Percentiles rank a stretch among this genome's conserved stretches.
Conservation (phyloP, 1,284 basidiomycete species). For the Cutaneotrichosporon mucoides region DNA sequence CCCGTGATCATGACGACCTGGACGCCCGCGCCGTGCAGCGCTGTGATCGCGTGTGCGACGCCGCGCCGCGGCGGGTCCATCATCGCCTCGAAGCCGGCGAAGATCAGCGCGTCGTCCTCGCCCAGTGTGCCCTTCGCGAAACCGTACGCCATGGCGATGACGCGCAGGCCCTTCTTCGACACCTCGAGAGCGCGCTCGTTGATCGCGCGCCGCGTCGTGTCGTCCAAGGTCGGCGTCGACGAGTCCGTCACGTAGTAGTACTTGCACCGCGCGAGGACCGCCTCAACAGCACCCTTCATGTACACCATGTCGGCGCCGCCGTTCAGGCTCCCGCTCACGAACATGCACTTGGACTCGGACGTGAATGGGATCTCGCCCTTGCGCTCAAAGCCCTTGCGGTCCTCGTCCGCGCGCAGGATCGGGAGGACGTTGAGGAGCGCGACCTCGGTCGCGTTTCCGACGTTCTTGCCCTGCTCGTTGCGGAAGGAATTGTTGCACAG, state of each 20-base stretch:
- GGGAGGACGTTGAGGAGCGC: conserved; percentile 81
- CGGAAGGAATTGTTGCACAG: conserved; percentile 58
- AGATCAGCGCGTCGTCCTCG: conserved; percentile 62
- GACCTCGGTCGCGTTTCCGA: conserved; percentile 87
- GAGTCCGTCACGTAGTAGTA: conserved; percentile 83
- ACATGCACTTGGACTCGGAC: conserved; percentile 91
- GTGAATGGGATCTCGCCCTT: conserved; percentile 80
- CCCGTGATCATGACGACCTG: conserved; percentile 99
- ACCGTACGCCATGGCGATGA: conserved; percentile 87
- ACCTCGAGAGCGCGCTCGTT: conserved; percentile 64
- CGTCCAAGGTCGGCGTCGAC: conserved; percentile 71
- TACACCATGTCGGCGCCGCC: conserved; percentile 69
- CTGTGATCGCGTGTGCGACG: conserved; percentile 78
- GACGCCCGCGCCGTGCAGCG: conserved; percentile 83
- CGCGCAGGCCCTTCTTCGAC: conserved; percentile 71
- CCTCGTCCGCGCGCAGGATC: conserved; percentile 65
- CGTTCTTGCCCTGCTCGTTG: conserved; percentile 68
- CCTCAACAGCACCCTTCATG: conserved; percentile 88
- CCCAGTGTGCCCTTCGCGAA: conserved; percentile 47
- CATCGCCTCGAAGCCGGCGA: conserved; percentile 93
- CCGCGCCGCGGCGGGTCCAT: conserved; percentile 89
- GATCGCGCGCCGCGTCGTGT: conserved; percentile 63
- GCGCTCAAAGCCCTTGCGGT: conserved; percentile 66
- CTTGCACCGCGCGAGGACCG: conserved; percentile 76
- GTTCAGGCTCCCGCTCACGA: conserved; percentile 66